Conservation (phyloP, 192 early-diverging fungal species). For the Umbelopsis sp. region DNA sequence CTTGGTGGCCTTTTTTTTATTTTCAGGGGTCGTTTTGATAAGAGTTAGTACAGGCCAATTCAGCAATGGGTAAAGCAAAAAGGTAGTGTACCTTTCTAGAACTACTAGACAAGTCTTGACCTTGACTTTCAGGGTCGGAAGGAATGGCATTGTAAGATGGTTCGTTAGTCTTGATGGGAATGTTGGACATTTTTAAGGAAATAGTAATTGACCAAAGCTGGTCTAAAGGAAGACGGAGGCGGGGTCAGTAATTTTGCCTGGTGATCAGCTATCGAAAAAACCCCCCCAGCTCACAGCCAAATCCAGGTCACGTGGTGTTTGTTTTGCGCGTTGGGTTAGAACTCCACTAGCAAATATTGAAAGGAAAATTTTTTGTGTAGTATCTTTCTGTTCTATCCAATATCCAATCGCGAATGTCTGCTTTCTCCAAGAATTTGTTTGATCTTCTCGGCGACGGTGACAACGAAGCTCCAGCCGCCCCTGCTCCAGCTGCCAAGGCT, state of each 20-base stretch:
- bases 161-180: not conserved
- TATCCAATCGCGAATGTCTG: conserved; percentile 42
- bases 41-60: too few relatives aligned
- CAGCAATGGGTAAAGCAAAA: not conserved
- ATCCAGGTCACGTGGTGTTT: not conserved
- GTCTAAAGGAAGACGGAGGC: too few relatives aligned
- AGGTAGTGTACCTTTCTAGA: not conserved
- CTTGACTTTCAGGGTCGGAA: conserved; percentile 13
- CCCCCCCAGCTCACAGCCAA: too few relatives aligned
- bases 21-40: too few relatives aligned
- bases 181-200: not conserved
- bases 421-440: conserved; percentile 69
- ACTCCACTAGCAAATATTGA: conserved; percentile 9
- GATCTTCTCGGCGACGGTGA: conserved; percentile 67
- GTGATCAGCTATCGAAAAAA: too few relatives aligned
- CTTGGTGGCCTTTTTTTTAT: conserved; percentile 8
- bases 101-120: not conserved
- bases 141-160: conserved; percentile 20
- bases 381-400: conserved; percentile 17
- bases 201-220: not conserved
- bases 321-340: not conserved
- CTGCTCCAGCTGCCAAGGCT: conserved; percentile 9
- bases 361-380: conserved; percentile 18
- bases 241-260: too few relatives aligned
- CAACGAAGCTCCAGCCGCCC: conserved; percentile 22